Base-by-base conservation (phyloP, 495 filamentous ascomycete genomes). In the Penicillium waksmanii region DNA sequence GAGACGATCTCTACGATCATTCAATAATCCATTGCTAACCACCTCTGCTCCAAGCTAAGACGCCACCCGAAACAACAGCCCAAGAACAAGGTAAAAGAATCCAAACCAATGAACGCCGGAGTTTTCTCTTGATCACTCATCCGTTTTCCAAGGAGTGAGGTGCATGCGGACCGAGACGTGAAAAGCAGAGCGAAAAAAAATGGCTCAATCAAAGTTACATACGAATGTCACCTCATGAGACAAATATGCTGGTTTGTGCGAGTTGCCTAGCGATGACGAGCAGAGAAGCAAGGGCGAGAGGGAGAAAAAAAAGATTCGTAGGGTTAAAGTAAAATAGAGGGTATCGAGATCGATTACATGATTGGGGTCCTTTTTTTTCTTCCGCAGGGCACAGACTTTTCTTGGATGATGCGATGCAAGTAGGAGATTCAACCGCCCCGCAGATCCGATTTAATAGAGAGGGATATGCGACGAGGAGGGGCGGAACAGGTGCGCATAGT, bases 281-380 rank as follows among this genome's bases (percentile, higher is more conserved):
- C 51, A 65, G 61, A 67, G 61, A 65, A 67, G 67, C 59, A 69
- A 69, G 65, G 67, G 65, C 42, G 53, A 64, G 48, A 58, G 55
- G 53, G 19, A 38, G 27, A 43, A 33, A 19, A 38, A 40, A 63
- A 52, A 55, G 60, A 55, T 48, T 48, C 46, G 46, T 48, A 25
- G 43, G 46, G 57, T 60, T 25, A 48, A 51, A 52, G 48, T 51
- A 51, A 58, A 64, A 58, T 46, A 62, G 57, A 55, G 63, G 66
- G 66, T 68, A 68, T 68, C 66, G 66, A 66, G 49, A 66, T 69
- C 68, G 66, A 68, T 62, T 59, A 66, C 58, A 64, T 60, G 61
- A 44, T 44, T 12, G n/a, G 42, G 42, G 13, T 57, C 50, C 18
- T 54, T 59, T 54, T 59, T 44, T n/a, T 19, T 44, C n/a, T 17